A percentile compares a stretch with the other conserved stretches of the same genome.
phyloP scores from a whole-genome alignment of 495 filamentous ascomycete genomes.

The Collariella sp. region DNA sequence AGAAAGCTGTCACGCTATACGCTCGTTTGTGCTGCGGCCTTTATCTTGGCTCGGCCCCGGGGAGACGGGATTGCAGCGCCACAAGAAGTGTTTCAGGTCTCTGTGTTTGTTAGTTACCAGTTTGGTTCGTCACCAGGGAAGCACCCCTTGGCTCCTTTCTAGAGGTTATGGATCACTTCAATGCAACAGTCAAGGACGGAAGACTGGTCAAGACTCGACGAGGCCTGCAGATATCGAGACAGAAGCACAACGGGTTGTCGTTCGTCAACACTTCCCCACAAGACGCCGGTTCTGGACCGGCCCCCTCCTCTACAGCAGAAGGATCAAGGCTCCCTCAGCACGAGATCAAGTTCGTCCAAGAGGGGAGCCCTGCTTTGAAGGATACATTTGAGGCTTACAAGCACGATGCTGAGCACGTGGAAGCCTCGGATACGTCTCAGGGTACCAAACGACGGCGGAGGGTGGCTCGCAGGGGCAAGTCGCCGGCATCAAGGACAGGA shows the following conservation, averaged over 20 bases:
- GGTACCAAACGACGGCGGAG: constrained; percentile 9
- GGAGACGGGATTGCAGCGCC: background rate
- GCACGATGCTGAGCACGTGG: background rate
- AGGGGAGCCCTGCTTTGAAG: background rate
- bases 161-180: constrained; percentile 26
- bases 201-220: constrained; percentile 24
- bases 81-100: background rate
- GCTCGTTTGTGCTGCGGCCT: background rate
- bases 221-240: constrained; percentile 25
- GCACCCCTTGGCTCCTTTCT: background rate
- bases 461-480: background rate
- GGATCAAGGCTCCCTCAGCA: background rate
- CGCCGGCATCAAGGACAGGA: background rate
- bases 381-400: background rate
- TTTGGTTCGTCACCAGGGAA: background rate
- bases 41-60: background rate
- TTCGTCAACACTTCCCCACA: constrained; percentile 26
- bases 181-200: constrained; percentile 24
- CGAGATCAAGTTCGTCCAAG: constrained; percentile 19
- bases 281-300: background rate
- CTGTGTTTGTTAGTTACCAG: constrained; percentile 2
- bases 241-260: constrained; percentile 25
- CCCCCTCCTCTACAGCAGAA: background rate
- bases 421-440: background rate
- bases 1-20: background rate